A percentile compares a stretch with the other conserved stretches of the same genome.
phyloP scores from a whole-genome alignment of 2,329 filamentous ascomycete species.

The Cladosporium halotolerans region DNA sequence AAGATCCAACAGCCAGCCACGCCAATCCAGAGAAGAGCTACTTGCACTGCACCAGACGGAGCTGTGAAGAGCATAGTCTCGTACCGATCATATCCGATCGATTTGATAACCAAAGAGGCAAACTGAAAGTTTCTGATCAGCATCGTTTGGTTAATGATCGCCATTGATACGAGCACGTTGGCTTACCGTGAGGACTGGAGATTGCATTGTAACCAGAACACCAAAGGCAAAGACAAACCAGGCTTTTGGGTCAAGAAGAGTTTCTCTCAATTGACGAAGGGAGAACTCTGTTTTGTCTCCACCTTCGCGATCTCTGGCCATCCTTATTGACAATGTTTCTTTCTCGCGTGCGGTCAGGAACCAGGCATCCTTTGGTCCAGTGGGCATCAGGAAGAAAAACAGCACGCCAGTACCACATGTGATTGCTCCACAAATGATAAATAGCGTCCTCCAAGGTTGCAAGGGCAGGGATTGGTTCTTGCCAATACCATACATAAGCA shows the following conservation, averaged over 20 bases:
- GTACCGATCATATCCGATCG: conserved; percentile 39
- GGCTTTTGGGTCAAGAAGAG: conserved; percentile 38
- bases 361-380: conserved; percentile 43
- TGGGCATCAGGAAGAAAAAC: conserved; percentile 45
- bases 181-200: conserved; percentile 38
- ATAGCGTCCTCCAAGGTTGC: conserved; percentile 43
- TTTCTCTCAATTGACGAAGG: conserved; percentile 38
- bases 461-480: conserved; percentile 35
- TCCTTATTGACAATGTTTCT: conserved; percentile 34
- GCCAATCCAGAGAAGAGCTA: conserved; percentile 43
- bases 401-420: conserved; percentile 39
- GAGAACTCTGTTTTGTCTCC: conserved; percentile 43
- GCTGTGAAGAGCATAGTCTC: conserved; percentile 44
- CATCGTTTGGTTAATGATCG: not conserved
- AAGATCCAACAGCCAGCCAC: conserved; percentile 35
- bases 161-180: conserved; percentile 17
- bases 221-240: conserved; percentile 44
- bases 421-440: conserved; percentile 46
- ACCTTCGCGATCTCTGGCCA: conserved; percentile 35
- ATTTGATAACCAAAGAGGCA: conserved; percentile 45
- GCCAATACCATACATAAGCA: conserved; percentile 49
- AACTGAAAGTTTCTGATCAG: conserved; percentile 26
- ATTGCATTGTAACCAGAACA: conserved; percentile 42
- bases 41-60: conserved; percentile 45
- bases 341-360: conserved; percentile 43